Evolutionary conservation across 2,329 filamentous ascomycete genomes (phyloP).

Genomic region (Alternaria sp.): DNA sequence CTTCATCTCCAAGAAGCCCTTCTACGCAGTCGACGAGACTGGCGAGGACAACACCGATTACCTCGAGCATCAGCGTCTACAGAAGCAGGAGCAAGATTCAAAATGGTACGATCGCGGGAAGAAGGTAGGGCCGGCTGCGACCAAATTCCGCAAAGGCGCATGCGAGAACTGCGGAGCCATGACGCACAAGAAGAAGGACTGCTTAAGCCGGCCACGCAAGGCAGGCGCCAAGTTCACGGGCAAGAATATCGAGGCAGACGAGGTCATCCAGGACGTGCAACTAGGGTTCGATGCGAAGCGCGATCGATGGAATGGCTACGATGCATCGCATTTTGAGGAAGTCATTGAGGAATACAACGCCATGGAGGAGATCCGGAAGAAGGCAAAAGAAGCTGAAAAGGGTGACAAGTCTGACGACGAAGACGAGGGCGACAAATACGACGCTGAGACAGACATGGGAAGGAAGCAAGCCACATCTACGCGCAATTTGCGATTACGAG

Average conservation of each 20-base stretch:
- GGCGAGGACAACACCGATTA: constrained; percentile 76
- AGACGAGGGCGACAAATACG: constrained; percentile 72
- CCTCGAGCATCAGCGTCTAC: constrained; percentile 92
- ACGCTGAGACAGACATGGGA: constrained; percentile 96
- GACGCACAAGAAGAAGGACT: constrained; percentile 96
- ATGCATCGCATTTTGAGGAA: constrained; percentile 81
- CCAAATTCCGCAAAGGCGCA: constrained; percentile 96
- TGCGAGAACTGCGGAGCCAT: constrained; percentile 98
- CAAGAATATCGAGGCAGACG: constrained; percentile 91
- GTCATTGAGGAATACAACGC: constrained; percentile 92
- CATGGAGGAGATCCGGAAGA: constrained; percentile 75
- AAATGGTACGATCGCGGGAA: constrained; percentile 95
- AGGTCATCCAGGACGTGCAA: constrained; percentile 82
- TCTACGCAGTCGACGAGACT: constrained; percentile 86
- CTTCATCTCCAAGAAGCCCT: constrained; percentile 97
- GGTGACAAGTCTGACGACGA: constrained; percentile 56
- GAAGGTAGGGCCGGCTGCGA: constrained; percentile 84
- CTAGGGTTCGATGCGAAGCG: constrained; percentile 97
- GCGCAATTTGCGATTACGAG: constrained; percentile 86
- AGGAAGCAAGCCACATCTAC: constrained; percentile 91
- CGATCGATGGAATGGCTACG: constrained; percentile 98
- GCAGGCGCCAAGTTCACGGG: constrained; percentile 92
- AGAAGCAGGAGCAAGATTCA: constrained; percentile 72
- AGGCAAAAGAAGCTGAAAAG: constrained; percentile 51
- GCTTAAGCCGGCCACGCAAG: constrained; percentile 85